These are phyloP conservation scores for Schoenoplectus triqueter DNA, from an alignment of 202 grass and related monocot species.

Conservation along the genomic window DNA sequence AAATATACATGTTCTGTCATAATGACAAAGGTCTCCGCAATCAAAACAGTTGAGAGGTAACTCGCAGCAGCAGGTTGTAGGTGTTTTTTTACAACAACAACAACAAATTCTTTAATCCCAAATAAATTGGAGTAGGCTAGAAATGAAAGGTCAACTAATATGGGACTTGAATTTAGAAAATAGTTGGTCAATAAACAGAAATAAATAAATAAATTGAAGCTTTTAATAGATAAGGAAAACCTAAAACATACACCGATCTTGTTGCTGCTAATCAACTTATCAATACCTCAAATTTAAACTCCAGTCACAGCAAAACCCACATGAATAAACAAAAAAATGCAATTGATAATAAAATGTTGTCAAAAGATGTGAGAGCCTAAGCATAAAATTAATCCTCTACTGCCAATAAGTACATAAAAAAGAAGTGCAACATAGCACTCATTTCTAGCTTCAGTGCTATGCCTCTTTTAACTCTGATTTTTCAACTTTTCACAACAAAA, in stretches of 20 bases:
- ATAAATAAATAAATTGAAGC: not conserved
- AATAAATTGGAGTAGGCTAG: too few relatives aligned
- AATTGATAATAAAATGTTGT: slow-evolving; percentile 7
- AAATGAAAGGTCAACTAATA: not conserved
- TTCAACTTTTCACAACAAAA: not conserved
- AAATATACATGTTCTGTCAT: not conserved
- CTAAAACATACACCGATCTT: not conserved
- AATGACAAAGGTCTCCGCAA: not conserved
- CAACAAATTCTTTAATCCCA: not conserved
- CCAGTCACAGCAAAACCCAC: not conserved
- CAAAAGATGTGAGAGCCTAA: not conserved
- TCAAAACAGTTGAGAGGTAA: not conserved
- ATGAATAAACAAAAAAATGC: slow-evolving; percentile 11
- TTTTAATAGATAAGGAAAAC: slow-evolving; percentile 22
- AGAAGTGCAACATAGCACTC: not conserved
- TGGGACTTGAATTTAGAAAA: not conserved
- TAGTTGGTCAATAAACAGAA: not conserved
- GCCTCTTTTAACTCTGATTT: not conserved
- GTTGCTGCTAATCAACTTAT: not conserved
- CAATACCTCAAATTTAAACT: not conserved
- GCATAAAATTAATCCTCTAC: not conserved
- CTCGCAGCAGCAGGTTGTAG: not conserved
- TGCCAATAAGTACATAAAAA: slow-evolving; percentile 1
- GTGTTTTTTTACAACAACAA: not conserved
- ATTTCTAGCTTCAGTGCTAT: slow-evolving; percentile 18